Evolutionary conservation across 2,329 filamentous ascomycete genomes (phyloP).

Genomic region (Penicillium crustosum): DNA sequence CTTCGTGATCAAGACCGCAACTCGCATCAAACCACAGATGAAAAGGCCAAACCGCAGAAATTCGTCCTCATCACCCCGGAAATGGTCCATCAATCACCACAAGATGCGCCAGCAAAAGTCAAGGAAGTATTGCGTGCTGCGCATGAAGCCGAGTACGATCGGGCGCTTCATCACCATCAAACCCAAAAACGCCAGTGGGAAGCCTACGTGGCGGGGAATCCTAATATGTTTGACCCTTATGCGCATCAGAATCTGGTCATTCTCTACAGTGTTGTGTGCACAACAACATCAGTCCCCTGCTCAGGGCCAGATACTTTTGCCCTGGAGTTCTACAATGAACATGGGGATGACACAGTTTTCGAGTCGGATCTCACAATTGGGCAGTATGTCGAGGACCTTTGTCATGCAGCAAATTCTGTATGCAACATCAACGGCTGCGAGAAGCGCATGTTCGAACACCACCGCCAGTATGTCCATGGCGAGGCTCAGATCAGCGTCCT

Average conservation of each 20-base stretch:
- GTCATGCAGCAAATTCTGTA: constrained; percentile 69
- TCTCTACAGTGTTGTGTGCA: constrained; percentile 90
- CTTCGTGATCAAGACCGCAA: constrained; percentile 68
- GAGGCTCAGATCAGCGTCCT: constrained; percentile 91
- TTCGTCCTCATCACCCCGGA: constrained; percentile 93
- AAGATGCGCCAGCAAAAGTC: constrained; percentile 78
- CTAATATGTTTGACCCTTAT: constrained; percentile 89
- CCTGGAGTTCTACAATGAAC: constrained; percentile 90
- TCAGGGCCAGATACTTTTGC: constrained; percentile 86
- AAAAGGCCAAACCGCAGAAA: constrained; percentile 65
- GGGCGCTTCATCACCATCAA: constrained; percentile 87
- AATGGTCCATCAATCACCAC: constrained; percentile 85
- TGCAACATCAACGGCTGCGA: constrained; percentile 86
- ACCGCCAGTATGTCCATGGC: constrained; percentile 95
- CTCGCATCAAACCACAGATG: constrained; percentile 51
- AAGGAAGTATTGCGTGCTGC: constrained; percentile 93
- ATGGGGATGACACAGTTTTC: constrained; percentile 68
- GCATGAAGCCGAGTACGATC: constrained; percentile 95
- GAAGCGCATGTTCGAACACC: constrained; percentile 85
- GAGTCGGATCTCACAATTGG: constrained; percentile 87
- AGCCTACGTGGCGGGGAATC: constrained; percentile 83
- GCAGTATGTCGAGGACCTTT: constrained; percentile 91
- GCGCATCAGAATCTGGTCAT: constrained; percentile 96
- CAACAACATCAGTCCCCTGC: constrained; percentile 88
- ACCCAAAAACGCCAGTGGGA: constrained; percentile 97